A percentile compares a stretch with the other conserved stretches of the same genome.
Evolutionary conservation across 371 early-diverging fungal species (phyloP).

Genomic region (Syncephalastrum monosporum): DNA sequence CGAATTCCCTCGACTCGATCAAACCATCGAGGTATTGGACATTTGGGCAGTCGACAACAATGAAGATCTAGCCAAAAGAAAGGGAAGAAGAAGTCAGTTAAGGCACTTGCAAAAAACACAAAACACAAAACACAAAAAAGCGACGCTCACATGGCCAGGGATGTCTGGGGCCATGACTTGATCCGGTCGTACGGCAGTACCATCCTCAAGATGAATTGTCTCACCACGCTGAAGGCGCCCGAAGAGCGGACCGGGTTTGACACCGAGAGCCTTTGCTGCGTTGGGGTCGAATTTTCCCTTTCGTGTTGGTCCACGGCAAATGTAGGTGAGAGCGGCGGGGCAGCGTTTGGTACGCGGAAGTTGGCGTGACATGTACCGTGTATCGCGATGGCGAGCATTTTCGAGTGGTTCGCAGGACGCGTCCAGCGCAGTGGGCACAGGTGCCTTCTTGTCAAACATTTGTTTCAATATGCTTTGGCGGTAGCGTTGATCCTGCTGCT

Average conservation of each 20-base stretch:
- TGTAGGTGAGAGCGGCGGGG: conserved; percentile 62
- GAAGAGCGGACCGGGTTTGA: conserved; percentile 72
- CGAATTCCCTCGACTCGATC: conserved; percentile 46
- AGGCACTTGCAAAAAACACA: too few relatives aligned
- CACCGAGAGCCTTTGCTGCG: conserved; percentile 74
- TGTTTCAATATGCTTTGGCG: conserved; percentile 30
- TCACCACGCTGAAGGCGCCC: conserved; percentile 68
- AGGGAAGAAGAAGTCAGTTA: too few relatives aligned
- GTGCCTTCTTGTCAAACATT: conserved; percentile 46
- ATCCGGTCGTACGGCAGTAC: conserved; percentile 70
- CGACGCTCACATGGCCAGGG: conserved; percentile 40
- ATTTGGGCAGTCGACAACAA: conserved; percentile 86
- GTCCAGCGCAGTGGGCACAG: conserved; percentile 33
- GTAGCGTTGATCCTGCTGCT: conserved; percentile 28
- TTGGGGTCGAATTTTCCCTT: conserved; percentile 82
- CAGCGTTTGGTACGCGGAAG: conserved; percentile 49
- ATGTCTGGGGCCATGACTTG: conserved; percentile 57
- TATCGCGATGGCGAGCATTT: conserved; percentile 12
- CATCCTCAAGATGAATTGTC: conserved; percentile 64
- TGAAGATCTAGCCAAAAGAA: conserved; percentile 68
- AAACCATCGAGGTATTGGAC: conserved; percentile 63
- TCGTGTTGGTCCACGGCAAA: conserved; percentile 74
- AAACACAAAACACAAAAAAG: too few relatives aligned
- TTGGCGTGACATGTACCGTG: conserved; percentile 2
- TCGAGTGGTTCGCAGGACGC: conserved; percentile 35